A percentile compares a stretch with the other conserved stretches of the same genome.
Evolutionary conservation across 2,329 filamentous ascomycete genomes (phyloP).

Genomic region (Myriosclerotinia duriaeana): DNA sequence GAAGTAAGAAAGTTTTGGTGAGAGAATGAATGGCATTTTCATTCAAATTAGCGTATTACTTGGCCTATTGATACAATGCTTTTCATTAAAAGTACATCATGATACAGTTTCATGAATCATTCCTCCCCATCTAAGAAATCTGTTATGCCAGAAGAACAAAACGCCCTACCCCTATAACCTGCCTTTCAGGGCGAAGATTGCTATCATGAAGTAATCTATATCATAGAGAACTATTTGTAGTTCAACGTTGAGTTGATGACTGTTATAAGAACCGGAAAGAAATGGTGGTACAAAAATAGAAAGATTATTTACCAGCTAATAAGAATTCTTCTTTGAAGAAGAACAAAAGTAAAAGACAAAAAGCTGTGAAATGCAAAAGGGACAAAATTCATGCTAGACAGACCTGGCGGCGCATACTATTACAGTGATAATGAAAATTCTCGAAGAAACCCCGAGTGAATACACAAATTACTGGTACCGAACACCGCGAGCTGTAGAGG

Average conservation of each 20-base stretch:
- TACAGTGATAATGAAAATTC: conserved; percentile 1
- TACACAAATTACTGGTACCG: conserved; percentile 33
- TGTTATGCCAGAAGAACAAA: background rate
- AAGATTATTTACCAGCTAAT: conserved; percentile 15
- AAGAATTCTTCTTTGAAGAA: conserved; percentile 10
- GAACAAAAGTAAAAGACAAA: background rate
- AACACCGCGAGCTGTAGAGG: conserved; percentile 31
- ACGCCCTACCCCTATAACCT: conserved; percentile 12
- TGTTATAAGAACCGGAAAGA: conserved; percentile 2
- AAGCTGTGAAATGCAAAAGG: conserved; percentile 4
- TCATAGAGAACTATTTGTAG: background rate
- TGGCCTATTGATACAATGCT: conserved; percentile 7
- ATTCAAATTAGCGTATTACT: conserved; percentile 1
- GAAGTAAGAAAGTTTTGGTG: background rate
- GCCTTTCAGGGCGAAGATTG: background rate
- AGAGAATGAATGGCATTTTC: background rate
- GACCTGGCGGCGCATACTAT: conserved; percentile 16
- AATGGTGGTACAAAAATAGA: conserved; percentile 1
- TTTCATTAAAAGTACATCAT: conserved; percentile 3
- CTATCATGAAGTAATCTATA: conserved; percentile 4
- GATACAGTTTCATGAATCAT: conserved; percentile 12
- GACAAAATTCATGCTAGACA: conserved; percentile 12
- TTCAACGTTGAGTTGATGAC: conserved; percentile 10
- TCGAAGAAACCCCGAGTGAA: background rate
- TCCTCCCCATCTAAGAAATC: background rate